These are phyloP conservation scores for Myriosclerotinia scirpicola DNA, from an alignment of 2,329 filamentous ascomycete genomes.

Conservation along the genomic window DNA sequence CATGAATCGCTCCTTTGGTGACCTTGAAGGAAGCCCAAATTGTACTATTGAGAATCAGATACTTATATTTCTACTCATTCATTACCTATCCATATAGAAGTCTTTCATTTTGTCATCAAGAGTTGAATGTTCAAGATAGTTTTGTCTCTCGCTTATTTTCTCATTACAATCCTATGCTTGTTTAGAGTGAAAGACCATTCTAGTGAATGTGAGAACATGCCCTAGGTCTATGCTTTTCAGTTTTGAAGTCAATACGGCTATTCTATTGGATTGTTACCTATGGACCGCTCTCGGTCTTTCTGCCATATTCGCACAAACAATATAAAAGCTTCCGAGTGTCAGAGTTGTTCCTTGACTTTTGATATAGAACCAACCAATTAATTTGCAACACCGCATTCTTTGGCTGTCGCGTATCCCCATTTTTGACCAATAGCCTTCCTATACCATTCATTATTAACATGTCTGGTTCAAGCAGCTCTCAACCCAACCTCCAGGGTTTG, in stretches of 20 bases:
- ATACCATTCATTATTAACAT: background rate
- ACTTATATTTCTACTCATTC: background rate
- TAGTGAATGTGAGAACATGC: slow-evolving; percentile 1
- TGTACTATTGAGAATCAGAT: background rate
- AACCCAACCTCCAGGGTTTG: background rate
- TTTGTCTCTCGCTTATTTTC: background rate
- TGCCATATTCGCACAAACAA: background rate
- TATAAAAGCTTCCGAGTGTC: background rate
- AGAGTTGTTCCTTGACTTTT: background rate
- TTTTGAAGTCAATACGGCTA: background rate
- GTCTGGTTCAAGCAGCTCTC: background rate
- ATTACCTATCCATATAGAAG: background rate
- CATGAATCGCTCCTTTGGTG: background rate
- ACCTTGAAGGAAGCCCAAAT: background rate
- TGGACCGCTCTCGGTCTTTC: background rate
- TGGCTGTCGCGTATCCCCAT: background rate
- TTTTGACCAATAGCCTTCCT: background rate
- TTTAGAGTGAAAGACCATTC: background rate
- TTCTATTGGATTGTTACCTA: background rate
- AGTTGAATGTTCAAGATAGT: background rate
- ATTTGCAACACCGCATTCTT: background rate
- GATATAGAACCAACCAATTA: background rate
- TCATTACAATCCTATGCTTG: background rate
- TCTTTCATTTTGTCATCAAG: background rate
- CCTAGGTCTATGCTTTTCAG: background rate